phyloP scores from a whole-genome alignment of 176 grass and related monocot genomes.

The Juncus inflexus region DNA sequence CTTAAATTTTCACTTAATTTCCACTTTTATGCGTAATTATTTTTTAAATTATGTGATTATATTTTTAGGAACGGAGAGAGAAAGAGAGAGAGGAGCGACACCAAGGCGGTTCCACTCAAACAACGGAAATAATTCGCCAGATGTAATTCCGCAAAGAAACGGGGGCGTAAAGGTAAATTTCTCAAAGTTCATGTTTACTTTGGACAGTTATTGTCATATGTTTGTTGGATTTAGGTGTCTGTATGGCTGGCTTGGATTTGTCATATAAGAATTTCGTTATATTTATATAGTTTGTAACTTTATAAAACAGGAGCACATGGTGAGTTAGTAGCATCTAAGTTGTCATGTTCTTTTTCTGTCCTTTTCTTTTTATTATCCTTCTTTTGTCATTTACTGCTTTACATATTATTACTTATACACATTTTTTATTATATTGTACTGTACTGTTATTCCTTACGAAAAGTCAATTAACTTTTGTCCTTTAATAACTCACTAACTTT shows the following conservation, averaged over 20 bases:
- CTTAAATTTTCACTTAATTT: conserved; percentile 15
- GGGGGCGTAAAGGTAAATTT: conserved; percentile 19
- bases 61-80: conserved; percentile 25
- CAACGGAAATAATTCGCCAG: conserved; percentile 20
- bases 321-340: conserved; percentile 17
- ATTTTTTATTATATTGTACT: conserved; percentile 1
- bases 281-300: conserved; percentile 17
- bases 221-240: conserved; percentile 17
- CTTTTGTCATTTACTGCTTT: conserved; percentile 23
- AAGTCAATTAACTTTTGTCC: too few relatives aligned
- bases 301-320: conserved; percentile 21
- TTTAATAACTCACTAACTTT: too few relatives aligned
- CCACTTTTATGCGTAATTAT: not conserved
- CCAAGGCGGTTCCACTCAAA: conserved; percentile 13
- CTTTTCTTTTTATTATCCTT: not conserved
- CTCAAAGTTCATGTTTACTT: not conserved
- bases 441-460: not conserved
- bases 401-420: not conserved
- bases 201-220: conserved; percentile 19
- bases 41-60: conserved; percentile 6
- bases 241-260: conserved; percentile 6
- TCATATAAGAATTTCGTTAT: not conserved
- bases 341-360: conserved; percentile 20
- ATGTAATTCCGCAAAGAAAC: conserved; percentile 9
- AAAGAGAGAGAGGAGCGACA: not conserved